Conservation (phyloP, 2,329 filamentous ascomycete genomes). For the Paecilomyces sp. region DNA sequence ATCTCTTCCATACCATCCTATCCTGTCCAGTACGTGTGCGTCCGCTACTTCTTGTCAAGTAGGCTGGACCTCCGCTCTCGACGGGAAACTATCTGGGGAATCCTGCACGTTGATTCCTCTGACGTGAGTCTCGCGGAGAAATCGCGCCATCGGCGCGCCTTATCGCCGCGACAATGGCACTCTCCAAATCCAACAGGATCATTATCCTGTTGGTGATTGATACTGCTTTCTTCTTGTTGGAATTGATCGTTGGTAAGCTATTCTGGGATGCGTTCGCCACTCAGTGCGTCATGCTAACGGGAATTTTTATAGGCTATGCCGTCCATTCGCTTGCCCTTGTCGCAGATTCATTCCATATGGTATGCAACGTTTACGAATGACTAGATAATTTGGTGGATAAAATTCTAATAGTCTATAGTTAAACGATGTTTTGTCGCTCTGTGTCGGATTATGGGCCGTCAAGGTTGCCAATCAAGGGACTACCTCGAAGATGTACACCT, state of each 20-base stretch:
- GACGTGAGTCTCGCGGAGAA: constrained; percentile 1
- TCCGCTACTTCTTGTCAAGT: background rate
- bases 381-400: background rate
- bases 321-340: constrained; percentile 89
- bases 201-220: constrained; percentile 89
- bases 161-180: constrained; percentile 54
- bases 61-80: background rate
- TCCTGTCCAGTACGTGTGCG: constrained; percentile 9
- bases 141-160: constrained; percentile 17
- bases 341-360: constrained; percentile 98
- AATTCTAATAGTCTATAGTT: constrained; percentile 45
- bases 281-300: constrained; percentile 9
- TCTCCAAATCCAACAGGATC: constrained; percentile 90
- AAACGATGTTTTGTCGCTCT: constrained; percentile 93
- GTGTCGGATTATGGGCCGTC: constrained; percentile 92
- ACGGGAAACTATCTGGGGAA: background rate
- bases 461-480: constrained; percentile 76
- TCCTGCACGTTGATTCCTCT: background rate
- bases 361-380: constrained; percentile 31
- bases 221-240: constrained; percentile 79
- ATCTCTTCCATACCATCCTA: constrained; percentile 8
- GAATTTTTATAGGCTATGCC: constrained; percentile 53
- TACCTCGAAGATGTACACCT: constrained; percentile 83
- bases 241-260: constrained; percentile 64
- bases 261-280: constrained; percentile 1